A percentile compares a stretch with the other conserved stretches of the same genome.
phyloP scores from a whole-genome alignment of 192 early-diverging fungal genomes.

The Coemansia sp. region DNA sequence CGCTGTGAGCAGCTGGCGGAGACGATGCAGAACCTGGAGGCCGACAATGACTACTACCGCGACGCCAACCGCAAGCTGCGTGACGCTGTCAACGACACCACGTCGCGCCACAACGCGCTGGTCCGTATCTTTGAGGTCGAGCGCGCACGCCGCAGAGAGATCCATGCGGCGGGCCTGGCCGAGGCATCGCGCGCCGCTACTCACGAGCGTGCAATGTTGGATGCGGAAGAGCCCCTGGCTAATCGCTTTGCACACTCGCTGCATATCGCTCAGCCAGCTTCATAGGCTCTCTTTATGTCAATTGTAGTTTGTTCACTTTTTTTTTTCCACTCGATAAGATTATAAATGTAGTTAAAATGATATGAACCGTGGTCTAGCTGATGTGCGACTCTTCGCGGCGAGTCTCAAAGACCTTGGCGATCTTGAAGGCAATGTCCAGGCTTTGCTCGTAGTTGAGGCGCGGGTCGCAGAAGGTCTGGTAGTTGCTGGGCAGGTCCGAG shows the following conservation, averaged over 20 bases:
- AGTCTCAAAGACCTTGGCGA: slow-evolving; percentile 85
- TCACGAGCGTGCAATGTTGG: slow-evolving; percentile 24
- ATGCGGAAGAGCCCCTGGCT: slow-evolving; percentile 13
- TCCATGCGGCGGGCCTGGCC: slow-evolving; percentile 21
- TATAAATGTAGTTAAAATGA: not conserved
- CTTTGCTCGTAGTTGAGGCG: slow-evolving; percentile 98
- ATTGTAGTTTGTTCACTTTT: not conserved
- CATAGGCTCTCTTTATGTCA: not conserved
- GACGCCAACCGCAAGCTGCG: slow-evolving; percentile 57
- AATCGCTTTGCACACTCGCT: slow-evolving; percentile 17
- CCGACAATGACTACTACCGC: slow-evolving; percentile 60
- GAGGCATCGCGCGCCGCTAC: slow-evolving; percentile 34
- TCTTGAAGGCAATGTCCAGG: slow-evolving; percentile 94
- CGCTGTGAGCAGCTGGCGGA: slow-evolving; percentile 48
- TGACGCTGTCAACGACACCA: slow-evolving; percentile 31
- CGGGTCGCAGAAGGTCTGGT: slow-evolving; percentile 96
- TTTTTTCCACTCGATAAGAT: no score
- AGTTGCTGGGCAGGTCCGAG: slow-evolving; percentile 82
- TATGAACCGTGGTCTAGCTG: not conserved
- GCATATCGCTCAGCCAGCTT: slow-evolving; percentile 12
- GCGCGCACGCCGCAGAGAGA: slow-evolving; percentile 29
- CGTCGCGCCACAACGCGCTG: slow-evolving; percentile 56
- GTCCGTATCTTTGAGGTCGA: slow-evolving; percentile 51
- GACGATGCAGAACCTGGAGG: slow-evolving; percentile 35
- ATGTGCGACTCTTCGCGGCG: slow-evolving; percentile 42